Evolutionary conservation across 176 grass and related monocot genomes (phyloP).

Genomic region (Avena atlantica): DNA sequence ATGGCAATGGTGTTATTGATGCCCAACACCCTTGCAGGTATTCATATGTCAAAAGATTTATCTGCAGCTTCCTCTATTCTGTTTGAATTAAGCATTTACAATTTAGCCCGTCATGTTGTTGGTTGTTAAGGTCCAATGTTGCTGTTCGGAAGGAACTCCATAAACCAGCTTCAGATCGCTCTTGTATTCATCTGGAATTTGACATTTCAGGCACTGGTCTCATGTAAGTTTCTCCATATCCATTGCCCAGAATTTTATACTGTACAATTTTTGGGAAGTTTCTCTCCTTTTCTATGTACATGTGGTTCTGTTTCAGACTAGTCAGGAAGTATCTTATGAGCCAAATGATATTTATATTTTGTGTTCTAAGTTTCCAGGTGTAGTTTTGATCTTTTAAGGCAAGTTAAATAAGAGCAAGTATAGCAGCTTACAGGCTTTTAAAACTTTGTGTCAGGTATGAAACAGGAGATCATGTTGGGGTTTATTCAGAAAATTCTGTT

Average conservation of each 20-base stretch:
- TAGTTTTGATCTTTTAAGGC: conserved; percentile 7
- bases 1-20: conserved; percentile 72
- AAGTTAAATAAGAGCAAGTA: neutral
- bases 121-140: conserved; percentile 72
- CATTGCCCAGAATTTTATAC: neutral
- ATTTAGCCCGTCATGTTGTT: conserved; percentile 24
- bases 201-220: conserved; percentile 78
- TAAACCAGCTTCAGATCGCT: conserved; percentile 78
- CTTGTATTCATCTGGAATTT: conserved; percentile 95
- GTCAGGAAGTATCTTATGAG: neutral
- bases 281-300: neutral
- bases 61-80: conserved; percentile 9
- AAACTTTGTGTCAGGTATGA: conserved; percentile 69
- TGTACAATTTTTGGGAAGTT: neutral
- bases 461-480: conserved; percentile 93
- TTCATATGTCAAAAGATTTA: conserved; percentile 24
- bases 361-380: neutral
- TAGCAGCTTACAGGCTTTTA: conserved; percentile 12
- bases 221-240: conserved; percentile 59
- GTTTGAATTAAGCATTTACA: conserved; percentile 35
- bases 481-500: conserved; percentile 75
- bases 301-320: neutral
- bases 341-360: neutral
- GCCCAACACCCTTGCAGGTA: conserved; percentile 89
- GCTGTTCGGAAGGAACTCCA: conserved; percentile 86